A percentile compares a stretch with the other conserved stretches of the same genome.
phyloP scores from a whole-genome alignment of 495 filamentous ascomycete species.

The Xylaria castorea region DNA sequence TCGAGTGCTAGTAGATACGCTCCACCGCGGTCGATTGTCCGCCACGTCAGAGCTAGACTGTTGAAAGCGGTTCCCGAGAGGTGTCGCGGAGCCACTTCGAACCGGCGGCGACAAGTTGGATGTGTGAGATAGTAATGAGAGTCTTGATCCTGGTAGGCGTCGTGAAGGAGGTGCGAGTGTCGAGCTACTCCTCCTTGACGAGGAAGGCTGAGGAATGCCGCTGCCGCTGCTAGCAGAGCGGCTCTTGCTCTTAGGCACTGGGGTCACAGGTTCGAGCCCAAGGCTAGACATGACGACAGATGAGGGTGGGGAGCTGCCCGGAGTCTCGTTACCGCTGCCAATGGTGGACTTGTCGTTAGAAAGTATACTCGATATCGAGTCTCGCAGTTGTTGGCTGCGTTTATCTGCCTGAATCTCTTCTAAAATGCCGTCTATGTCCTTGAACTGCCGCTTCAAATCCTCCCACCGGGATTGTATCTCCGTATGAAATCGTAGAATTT shows the following conservation, averaged over 20 bases:
- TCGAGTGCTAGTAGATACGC: conserved; percentile 70
- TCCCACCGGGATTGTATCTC: conserved; percentile 83
- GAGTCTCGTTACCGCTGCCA: conserved; percentile 77
- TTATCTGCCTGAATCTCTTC: conserved; percentile 74
- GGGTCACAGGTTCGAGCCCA: conserved; percentile 56
- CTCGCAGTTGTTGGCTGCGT: conserved; percentile 77
- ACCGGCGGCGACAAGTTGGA: conserved; percentile 49
- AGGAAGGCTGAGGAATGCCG: conserved; percentile 52
- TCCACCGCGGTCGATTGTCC: conserved; percentile 81
- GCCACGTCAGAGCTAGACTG: conserved; percentile 54
- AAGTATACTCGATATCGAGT: conserved; percentile 90
- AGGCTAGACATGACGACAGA: conserved; percentile 75
- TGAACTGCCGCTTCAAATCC: conserved; percentile 75
- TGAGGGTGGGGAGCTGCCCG: conserved; percentile 87
- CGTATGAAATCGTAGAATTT: conserved; percentile 81
- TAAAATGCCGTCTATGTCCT: conserved; percentile 72
- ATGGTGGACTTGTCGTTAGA: conserved; percentile 83
- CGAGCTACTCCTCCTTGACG: conserved; percentile 38
- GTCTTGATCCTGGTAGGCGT: conserved; percentile 38
- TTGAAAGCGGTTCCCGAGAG: conserved; percentile 58
- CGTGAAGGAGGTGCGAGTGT: conserved; percentile 40
- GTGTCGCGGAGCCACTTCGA: conserved; percentile 60
- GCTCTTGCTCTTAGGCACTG: conserved; percentile 48
- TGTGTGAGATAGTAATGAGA: conserved; percentile 48
- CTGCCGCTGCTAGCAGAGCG: conserved; percentile 49